These are phyloP conservation scores for Fusarium poae DNA, from an alignment of 2,329 filamentous ascomycete species.

Conservation along the genomic window DNA sequence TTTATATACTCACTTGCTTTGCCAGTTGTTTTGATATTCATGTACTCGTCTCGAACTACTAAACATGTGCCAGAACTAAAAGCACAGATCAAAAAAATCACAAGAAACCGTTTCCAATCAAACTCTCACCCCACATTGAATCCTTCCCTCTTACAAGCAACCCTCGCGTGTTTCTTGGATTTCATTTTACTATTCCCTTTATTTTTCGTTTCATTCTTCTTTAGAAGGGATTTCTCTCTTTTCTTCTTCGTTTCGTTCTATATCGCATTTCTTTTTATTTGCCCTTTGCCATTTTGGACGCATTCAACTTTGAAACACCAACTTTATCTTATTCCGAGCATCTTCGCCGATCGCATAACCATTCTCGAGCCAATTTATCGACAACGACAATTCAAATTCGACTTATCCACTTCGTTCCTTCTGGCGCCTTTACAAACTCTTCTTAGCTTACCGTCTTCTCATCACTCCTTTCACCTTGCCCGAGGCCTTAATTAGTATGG, in stretches of 20 bases:
- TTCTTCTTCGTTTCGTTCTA: slow-evolving; percentile 10
- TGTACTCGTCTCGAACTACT: background rate
- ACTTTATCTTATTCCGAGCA: background rate
- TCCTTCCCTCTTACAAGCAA: slow-evolving; percentile 19
- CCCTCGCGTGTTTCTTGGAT: slow-evolving; percentile 12
- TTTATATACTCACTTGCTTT: background rate
- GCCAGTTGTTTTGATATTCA: background rate
- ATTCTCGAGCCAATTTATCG: slow-evolving; percentile 19
- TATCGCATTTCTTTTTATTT: slow-evolving; percentile 3
- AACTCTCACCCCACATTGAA: slow-evolving; percentile 28
- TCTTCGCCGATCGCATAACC: slow-evolving; percentile 5
- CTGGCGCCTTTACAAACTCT: slow-evolving; percentile 4
- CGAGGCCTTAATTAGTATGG: slow-evolving; percentile 34
- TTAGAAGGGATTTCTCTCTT: slow-evolving; percentile 5
- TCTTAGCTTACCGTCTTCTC: slow-evolving; percentile 9
- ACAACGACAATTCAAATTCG: slow-evolving; percentile 4
- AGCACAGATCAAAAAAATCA: slow-evolving; percentile 18
- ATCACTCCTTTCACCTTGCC: slow-evolving; percentile 1
- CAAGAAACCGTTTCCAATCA: slow-evolving; percentile 30
- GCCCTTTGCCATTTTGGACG: background rate
- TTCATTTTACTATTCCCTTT: slow-evolving; percentile 15
- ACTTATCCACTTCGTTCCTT: slow-evolving; percentile 13
- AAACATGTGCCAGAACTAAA: background rate
- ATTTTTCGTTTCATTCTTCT: slow-evolving; percentile 17
- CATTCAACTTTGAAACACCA: background rate